Base-by-base conservation (phyloP, 257 asterid genomes). In the Salvia rosmarinus region DNA sequence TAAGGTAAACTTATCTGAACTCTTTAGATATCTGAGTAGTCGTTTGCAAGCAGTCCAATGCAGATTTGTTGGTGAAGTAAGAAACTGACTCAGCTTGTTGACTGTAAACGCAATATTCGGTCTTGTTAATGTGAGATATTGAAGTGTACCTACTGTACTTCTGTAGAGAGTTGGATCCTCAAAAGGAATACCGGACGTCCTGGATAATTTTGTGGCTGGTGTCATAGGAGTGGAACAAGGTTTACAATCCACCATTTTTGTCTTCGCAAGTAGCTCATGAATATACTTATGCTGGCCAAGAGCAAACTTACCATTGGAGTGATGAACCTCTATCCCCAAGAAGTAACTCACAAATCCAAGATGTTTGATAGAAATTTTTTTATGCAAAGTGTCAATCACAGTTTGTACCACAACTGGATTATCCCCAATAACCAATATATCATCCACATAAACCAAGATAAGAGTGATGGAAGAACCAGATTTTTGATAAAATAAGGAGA, bases 61-160 rank as follows among this genome's bases (percentile, higher is more conserved):
- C 0, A 10, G 0, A 2, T 10, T 2, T 0, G 47, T 42, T 0
- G 47, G 47, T 0, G 14, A 0, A 0, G 11, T 0, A 0, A 42
- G n/a, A 2, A 25, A 56, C 10, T 56, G 39, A 1, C 63, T 11
- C 2, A 56, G 19, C 20, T 56, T 56, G 20, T 56, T 25, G 10
- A 56, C 39, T 11, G 34, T 25, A 4, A 12, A 23, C 0, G 63
- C 9, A 25, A 23, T 14, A 25, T 56, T 20, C 2, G 6, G 46
- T 2, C 46, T n/a, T 0, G 65, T 32, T n/a, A 59, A 5, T 1
- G 65, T 32, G 9, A 59, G 65, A 59, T 59, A 59, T 16, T 34
- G 25, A 6, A 32, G 23, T 12, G 65, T 42, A 6, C 65, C 65
- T 1, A 32, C 25, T 32, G 23, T 14, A 30, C 16, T 30, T 6